These are phyloP conservation scores for Meira miltonrushii DNA, from an alignment of 1,284 basidiomycete genomes.

Conservation along the genomic window DNA sequence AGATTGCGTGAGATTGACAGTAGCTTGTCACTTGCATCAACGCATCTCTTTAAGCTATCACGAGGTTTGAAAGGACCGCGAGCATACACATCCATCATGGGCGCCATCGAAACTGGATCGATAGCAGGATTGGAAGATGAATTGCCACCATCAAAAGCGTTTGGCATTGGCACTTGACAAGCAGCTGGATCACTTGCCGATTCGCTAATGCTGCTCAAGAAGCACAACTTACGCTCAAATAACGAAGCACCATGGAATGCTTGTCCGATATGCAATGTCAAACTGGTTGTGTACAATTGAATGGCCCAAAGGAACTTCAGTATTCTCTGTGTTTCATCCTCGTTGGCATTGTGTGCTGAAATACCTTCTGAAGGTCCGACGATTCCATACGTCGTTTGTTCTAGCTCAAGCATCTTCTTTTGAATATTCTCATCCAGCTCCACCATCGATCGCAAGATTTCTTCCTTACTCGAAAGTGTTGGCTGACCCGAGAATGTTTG, in stretches of 20 bases:
- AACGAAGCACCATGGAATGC: conserved; percentile 45
- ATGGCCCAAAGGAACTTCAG: conserved; percentile 34
- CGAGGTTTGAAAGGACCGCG: conserved; percentile 40
- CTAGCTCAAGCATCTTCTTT: conserved; percentile 33
- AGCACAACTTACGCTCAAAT: conserved; percentile 47
- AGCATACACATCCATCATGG: conserved; percentile 33
- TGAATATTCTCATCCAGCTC: conserved; percentile 38
- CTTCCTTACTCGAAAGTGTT: conserved; percentile 27
- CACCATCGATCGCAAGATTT: conserved; percentile 40
- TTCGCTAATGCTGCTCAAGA: conserved; percentile 42
- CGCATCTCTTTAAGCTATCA: conserved; percentile 36
- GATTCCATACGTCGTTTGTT: conserved; percentile 11
- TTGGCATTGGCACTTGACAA: conserved; percentile 40
- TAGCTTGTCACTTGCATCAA: conserved; percentile 38
- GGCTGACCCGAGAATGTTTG: conserved; percentile 27
- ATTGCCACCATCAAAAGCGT: conserved; percentile 10
- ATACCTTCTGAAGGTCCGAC: conserved; percentile 9
- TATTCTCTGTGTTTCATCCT: conserved; percentile 33
- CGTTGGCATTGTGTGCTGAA: conserved; percentile 22
- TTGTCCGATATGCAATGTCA: conserved; percentile 44
- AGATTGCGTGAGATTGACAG: conserved; percentile 30
- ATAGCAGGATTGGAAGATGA: not conserved
- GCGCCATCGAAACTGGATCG: not conserved
- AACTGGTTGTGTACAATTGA: conserved; percentile 42
- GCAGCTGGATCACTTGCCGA: conserved; percentile 24